These are phyloP conservation scores for Cercospora zeae-maydis DNA, from an alignment of 2,329 filamentous ascomycete genomes.

Conservation along the genomic window DNA sequence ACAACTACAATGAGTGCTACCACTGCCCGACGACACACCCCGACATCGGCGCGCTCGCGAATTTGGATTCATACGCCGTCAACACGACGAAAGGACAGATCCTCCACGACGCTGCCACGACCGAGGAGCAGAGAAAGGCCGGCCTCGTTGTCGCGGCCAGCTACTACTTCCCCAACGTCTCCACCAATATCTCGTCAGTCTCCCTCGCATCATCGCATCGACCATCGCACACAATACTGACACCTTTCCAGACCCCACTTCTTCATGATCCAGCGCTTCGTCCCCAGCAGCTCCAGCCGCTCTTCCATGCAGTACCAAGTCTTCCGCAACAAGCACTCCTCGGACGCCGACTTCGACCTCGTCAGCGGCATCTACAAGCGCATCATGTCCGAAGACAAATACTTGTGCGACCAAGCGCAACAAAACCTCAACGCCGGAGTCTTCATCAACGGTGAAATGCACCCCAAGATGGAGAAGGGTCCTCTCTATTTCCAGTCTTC, in stretches of 20 bases:
- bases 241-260: conserved; percentile 51
- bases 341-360: conserved; percentile 56
- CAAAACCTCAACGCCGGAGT: conserved; percentile 60
- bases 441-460: conserved; percentile 61
- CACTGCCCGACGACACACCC: conserved; percentile 60
- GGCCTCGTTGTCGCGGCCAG: conserved; percentile 48
- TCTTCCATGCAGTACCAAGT: conserved; percentile 61
- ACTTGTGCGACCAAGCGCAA: conserved; percentile 58
- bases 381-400: conserved; percentile 63
- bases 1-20: conserved; percentile 67
- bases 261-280: conserved; percentile 61
- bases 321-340: conserved; percentile 58
- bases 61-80: conserved; percentile 55
- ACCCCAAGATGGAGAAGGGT: conserved; percentile 58
- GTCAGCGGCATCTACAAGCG: conserved; percentile 61
- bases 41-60: conserved; percentile 55
- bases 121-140: conserved; percentile 47
- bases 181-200: conserved; percentile 50
- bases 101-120: conserved; percentile 47
- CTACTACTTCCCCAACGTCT: conserved; percentile 53
- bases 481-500: conserved; percentile 55
- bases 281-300: conserved; percentile 51
- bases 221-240: conserved; percentile 8
- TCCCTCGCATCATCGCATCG: background rate
- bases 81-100: conserved; percentile 50